These are phyloP conservation scores for Cladobotryum protrusum DNA, from an alignment of 2,329 filamentous ascomycete species.

Conservation along the genomic window DNA sequence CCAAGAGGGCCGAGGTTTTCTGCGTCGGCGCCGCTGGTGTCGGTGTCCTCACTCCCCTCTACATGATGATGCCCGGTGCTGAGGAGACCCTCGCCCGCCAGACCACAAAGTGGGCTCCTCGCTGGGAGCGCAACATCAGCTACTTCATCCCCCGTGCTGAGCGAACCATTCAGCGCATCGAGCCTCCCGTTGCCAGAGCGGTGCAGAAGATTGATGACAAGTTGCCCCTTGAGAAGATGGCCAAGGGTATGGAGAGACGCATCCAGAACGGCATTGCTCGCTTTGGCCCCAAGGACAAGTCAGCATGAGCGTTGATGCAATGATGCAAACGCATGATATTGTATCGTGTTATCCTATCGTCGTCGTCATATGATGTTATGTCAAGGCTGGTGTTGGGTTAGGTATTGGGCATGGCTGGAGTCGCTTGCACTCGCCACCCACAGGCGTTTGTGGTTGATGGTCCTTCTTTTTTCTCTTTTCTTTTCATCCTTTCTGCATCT, in stretches of 20 bases:
- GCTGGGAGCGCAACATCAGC: slow-evolving; percentile 53
- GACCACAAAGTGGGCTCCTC: slow-evolving; percentile 52
- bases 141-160: slow-evolving; percentile 45
- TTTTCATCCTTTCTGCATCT: not conserved
- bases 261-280: slow-evolving; percentile 42
- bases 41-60: slow-evolving; percentile 49
- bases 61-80: slow-evolving; percentile 51
- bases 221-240: slow-evolving; percentile 45
- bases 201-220: slow-evolving; percentile 41
- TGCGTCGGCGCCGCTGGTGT: slow-evolving; percentile 50
- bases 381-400: too few species aligned
- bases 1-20: slow-evolving; percentile 43
- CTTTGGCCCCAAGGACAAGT: slow-evolving; percentile 23
- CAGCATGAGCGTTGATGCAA: not conserved
- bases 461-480: too few species aligned
- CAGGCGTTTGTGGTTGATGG: slow-evolving; percentile 3
- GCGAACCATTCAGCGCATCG: slow-evolving; percentile 41
- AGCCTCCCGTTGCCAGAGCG: slow-evolving; percentile 40
- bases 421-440: slow-evolving; percentile 6
- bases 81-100: slow-evolving; percentile 48
- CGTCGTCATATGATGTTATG: not conserved
- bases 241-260: slow-evolving; percentile 40
- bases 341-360: not conserved
- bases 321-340: not conserved
- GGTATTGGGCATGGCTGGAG: slow-evolving; percentile 9